Conservation (phyloP, 2,329 filamentous ascomycete genomes). For the Ceratocystis albifundus region DNA sequence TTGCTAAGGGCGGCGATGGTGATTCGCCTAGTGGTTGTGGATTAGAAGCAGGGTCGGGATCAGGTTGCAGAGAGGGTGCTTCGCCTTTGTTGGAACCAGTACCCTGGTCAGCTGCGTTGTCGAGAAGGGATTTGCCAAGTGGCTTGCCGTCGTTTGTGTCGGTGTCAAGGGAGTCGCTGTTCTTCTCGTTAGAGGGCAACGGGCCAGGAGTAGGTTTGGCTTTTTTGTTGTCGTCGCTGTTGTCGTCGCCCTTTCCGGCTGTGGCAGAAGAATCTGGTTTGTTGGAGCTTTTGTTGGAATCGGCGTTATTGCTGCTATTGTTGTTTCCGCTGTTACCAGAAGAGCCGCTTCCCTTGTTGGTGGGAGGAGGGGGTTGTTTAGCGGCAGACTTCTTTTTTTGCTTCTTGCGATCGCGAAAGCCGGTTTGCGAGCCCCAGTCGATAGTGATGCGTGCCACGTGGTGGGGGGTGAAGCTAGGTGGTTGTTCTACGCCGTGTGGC, state of each 20-base stretch:
- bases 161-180: conserved; percentile 6
- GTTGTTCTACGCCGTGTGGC: not conserved
- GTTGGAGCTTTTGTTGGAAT: not conserved
- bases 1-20: not conserved
- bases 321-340: not conserved
- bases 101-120: not conserved
- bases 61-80: conserved; percentile 6
- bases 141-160: not conserved
- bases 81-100: not conserved
- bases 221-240: conserved; percentile 9
- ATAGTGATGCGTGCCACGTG: conserved; percentile 25
- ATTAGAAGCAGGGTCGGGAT: conserved; percentile 8
- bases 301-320: not conserved
- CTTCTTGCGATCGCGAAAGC: conserved; percentile 25
- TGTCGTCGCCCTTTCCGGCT: conserved; percentile 22
- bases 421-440: conserved; percentile 25
- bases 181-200: not conserved
- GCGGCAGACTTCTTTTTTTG: conserved; percentile 24
- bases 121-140: not conserved
- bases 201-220: not conserved
- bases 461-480: conserved; percentile 2
- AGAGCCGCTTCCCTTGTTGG: conserved; percentile 18
- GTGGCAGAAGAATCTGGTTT: conserved; percentile 1
- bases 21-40: not conserved
- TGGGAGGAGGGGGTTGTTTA: not conserved